A percentile compares a stretch with the other conserved stretches of the same genome.
Conservation (phyloP, 164 flowering plant genomes). For the Litsea cubeba region DNA sequence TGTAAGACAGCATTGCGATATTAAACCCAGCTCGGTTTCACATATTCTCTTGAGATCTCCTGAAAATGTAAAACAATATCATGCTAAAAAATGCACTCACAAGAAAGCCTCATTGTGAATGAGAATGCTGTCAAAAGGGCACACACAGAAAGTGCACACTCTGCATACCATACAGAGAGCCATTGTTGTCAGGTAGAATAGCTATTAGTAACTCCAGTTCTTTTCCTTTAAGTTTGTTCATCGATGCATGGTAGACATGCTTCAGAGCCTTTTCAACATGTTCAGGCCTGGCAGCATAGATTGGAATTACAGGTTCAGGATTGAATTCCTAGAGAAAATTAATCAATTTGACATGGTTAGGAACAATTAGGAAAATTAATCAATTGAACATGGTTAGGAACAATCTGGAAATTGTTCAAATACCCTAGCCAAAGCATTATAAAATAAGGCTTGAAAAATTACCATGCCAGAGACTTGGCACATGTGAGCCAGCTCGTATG, state of each 20-base stretch:
- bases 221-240: slow-evolving; percentile 64
- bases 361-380: neutral
- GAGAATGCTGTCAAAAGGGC: neutral
- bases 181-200: slow-evolving; percentile 74
- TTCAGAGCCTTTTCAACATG: slow-evolving; percentile 79
- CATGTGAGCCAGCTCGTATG: slow-evolving; percentile 77
- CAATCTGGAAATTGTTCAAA: neutral
- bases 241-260: slow-evolving; percentile 51
- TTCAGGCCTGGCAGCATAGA: slow-evolving; percentile 58
- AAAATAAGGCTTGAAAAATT: slow-evolving; percentile 3
- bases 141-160: neutral
- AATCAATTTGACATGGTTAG: slow-evolving; percentile 2
- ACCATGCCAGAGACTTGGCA: slow-evolving; percentile 90
- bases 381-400: neutral
- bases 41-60: slow-evolving; percentile 92
- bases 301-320: slow-evolving; percentile 69
- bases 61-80: slow-evolving; percentile 16
- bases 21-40: slow-evolving; percentile 90
- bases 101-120: neutral
- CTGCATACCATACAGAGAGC: slow-evolving; percentile 67
- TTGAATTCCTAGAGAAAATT: slow-evolving; percentile 52
- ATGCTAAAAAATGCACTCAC: neutral
- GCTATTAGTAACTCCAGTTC: slow-evolving; percentile 64
- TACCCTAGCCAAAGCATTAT: neutral
- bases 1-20: slow-evolving; percentile 90